These are phyloP conservation scores for Pseudopediastrum boryanum DNA, from an alignment of 139 green algal genomes.

Conservation along the genomic window DNA sequence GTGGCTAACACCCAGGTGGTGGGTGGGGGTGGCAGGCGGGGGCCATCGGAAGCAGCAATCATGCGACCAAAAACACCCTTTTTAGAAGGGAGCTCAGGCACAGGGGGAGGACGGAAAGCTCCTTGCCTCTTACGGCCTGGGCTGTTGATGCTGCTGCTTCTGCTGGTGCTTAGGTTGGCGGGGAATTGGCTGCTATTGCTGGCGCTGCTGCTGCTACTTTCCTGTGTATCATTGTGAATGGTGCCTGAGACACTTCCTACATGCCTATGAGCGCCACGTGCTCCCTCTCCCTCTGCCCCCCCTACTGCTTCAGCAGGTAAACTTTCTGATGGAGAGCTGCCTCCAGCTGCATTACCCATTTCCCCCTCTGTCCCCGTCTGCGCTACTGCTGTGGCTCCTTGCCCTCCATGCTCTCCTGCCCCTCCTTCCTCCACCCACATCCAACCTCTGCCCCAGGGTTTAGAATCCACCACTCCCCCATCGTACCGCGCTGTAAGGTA, in stretches of 20 bases:
- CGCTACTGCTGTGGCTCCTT: too few species aligned
- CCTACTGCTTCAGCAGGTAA: too few species aligned
- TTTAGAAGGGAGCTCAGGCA: neutral
- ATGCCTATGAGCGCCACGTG: neutral
- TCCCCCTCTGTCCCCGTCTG: too few species aligned
- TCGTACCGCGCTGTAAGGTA: slow-evolving; percentile 71
- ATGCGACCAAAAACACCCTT: slow-evolving; percentile 17
- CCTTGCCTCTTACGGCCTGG: neutral
- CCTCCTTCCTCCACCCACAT: too few species aligned
- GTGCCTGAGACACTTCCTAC: neutral
- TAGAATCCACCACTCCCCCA: slow-evolving; percentile 62
- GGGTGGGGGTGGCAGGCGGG: neutral
- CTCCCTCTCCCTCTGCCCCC: too few species aligned
- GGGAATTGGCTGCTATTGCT: neutral
- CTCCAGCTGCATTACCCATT: neutral
- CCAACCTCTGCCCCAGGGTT: slow-evolving; percentile 56
- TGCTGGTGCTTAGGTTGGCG: neutral
- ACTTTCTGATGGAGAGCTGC: too few species aligned
- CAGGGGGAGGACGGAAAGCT: too few species aligned
- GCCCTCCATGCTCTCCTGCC: too few species aligned
- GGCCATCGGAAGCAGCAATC: slow-evolving; percentile 23
- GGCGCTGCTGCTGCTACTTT: neutral
- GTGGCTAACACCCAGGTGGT: slow-evolving; percentile 10
- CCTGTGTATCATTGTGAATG: neutral
- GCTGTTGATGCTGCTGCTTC: neutral